Conservation (phyloP, 306 rosid species). For the Pyrus bretschneideri region DNA sequence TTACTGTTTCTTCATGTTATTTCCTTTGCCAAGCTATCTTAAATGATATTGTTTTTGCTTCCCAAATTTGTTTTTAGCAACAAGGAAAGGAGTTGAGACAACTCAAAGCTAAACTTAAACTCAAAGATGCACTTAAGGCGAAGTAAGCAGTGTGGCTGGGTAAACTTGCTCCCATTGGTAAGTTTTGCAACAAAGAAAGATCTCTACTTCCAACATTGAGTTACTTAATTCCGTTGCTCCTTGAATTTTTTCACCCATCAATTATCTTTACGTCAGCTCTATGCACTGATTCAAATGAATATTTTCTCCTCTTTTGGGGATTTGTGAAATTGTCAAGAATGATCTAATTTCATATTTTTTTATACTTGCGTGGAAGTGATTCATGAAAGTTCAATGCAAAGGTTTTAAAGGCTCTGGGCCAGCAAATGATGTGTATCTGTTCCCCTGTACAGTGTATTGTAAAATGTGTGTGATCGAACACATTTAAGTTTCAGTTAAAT, state of each 20-base stretch:
- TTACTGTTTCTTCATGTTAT: constrained; percentile 5
- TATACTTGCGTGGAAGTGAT: neutral
- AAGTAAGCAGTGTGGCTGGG: constrained; percentile 26
- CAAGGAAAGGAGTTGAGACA: constrained; percentile 56
- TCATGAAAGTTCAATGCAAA: neutral
- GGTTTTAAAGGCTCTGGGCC: neutral
- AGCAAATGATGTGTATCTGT: neutral
- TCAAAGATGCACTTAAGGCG: constrained; percentile 14
- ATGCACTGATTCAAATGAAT: neutral
- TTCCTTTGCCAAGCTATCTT: constrained; percentile 1
- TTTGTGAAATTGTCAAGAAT: neutral
- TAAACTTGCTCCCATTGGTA: constrained; percentile 21
- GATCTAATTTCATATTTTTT: too few relatives aligned
- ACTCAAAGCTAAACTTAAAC: constrained; percentile 40
- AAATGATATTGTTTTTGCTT: neutral
- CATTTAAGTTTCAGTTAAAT: neutral
- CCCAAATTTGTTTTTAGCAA: constrained; percentile 30
- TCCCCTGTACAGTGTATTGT: neutral
- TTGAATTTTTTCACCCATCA: neutral
- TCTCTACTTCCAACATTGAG: neutral
- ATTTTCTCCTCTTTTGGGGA: neutral
- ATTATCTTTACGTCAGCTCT: neutral
- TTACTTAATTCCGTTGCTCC: neutral
- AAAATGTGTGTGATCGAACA: neutral
- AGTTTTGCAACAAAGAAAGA: neutral